These are phyloP conservation scores for Ceratocystis destructans DNA, from an alignment of 2,329 filamentous ascomycete species.

Conservation along the genomic window DNA sequence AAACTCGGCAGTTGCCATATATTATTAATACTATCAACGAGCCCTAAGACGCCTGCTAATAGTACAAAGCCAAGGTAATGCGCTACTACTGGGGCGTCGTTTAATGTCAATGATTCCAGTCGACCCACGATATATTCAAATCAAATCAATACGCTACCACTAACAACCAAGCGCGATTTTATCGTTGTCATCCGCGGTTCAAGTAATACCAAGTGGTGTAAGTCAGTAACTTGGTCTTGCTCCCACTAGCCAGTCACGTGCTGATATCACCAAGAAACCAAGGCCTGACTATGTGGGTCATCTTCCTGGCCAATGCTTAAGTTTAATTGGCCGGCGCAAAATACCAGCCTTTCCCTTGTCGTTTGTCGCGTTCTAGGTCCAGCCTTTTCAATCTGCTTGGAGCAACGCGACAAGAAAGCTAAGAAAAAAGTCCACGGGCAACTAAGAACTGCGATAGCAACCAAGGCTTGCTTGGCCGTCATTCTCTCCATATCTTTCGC, in stretches of 20 bases:
- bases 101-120: too few species aligned
- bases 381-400: slow-evolving; percentile 12
- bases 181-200: too few species aligned
- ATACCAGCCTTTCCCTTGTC: slow-evolving; percentile 16
- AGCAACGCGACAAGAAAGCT: slow-evolving; percentile 14
- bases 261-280: neutral
- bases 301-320: neutral
- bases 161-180: too few species aligned
- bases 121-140: too few species aligned
- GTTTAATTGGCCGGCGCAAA: slow-evolving; percentile 18
- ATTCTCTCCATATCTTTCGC: neutral
- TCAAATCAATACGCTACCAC: neutral
- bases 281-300: slow-evolving; percentile 3
- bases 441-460: neutral
- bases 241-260: slow-evolving; percentile 4
- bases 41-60: neutral
- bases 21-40: neutral
- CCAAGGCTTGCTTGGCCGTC: neutral
- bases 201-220: too few species aligned
- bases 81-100: neutral
- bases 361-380: slow-evolving; percentile 16
- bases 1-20: neutral
- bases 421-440: neutral
- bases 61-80: neutral
- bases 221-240: too few species aligned